Evolutionary conservation across 2,329 filamentous ascomycete genomes (phyloP).

Genomic region (Phoma sp.): DNA sequence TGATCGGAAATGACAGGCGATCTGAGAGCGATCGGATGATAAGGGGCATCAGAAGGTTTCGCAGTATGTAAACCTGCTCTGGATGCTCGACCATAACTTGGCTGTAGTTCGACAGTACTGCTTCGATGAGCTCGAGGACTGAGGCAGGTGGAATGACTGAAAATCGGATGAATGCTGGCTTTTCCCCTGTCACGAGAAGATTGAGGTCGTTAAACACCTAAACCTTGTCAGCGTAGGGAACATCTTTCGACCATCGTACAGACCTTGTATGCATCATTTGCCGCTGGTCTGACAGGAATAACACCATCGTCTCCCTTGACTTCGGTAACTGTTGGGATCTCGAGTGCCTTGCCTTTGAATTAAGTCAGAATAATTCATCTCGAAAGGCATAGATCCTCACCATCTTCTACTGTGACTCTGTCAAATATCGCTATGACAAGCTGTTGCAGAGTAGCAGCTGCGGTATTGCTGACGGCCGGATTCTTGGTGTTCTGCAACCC

Average conservation of each 20-base stretch:
- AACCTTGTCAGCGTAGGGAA: constrained; percentile 13
- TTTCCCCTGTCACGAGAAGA: constrained; percentile 83
- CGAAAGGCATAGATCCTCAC: constrained; percentile 47
- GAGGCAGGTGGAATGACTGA: constrained; percentile 81
- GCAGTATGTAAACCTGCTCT: constrained; percentile 82
- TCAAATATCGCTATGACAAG: constrained; percentile 93
- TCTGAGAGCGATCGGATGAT: constrained; percentile 80
- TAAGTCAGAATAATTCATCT: constrained; percentile 15
- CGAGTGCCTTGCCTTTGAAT: constrained; percentile 48
- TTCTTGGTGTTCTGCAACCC: constrained; percentile 91
- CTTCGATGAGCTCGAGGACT: constrained; percentile 90
- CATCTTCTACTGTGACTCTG: constrained; percentile 83
- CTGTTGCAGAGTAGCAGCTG: constrained; percentile 94
- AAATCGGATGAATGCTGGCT: constrained; percentile 81
- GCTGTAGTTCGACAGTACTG: constrained; percentile 85
- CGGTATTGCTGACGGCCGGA: constrained; percentile 91
- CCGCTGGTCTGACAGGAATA: constrained; percentile 74
- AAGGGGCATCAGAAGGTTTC: constrained; percentile 80
- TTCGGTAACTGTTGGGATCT: constrained; percentile 69
- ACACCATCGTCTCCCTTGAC: constrained; percentile 71
- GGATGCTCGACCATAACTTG: constrained; percentile 77
- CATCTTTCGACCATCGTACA: neutral
- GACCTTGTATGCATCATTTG: constrained; percentile 83
- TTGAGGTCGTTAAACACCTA: constrained; percentile 90
- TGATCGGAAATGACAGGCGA: constrained; percentile 79